Evolutionary conservation across 2,329 filamentous ascomycete genomes (phyloP), one percentile per base, ranked within the genome.

Genomic region (Penicillium verrucosum): DNA sequence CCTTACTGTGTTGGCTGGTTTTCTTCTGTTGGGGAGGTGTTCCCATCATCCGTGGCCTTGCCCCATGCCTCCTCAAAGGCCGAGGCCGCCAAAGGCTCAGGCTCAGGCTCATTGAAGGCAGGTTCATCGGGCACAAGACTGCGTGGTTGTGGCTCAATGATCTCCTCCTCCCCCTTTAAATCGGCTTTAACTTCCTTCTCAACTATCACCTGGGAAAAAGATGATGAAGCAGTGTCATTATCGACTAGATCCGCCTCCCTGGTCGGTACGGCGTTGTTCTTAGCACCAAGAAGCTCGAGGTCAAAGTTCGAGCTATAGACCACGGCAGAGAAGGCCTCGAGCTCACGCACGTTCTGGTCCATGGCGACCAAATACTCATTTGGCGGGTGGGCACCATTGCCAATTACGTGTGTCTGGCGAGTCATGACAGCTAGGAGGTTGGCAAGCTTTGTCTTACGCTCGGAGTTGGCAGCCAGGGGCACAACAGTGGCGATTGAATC

Each of bases 391-490:
- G 70, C 66, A 65, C 90, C 90, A 67, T 88, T 87, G 51, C 92
- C 93, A 64, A 99, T 96, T 52, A 81, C 83, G 73, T 96, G 92
- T 5, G 93, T 93, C 77, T 99, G 92, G 64, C 91, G 85, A 38
- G 92, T 94, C 66, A 97, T 84, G 6, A 96, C 88, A 3, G 93
- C 95, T 36, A 99, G 80, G 51, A 95, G 88, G 74, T 90, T 95
- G 45, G 94, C 94, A 40, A 99, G 82, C 76, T 92, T 93, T 38
- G 88, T 81, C 65, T 82, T 84, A 36, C 76, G 75, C 51, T 79
- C 77, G 1, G 69, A 65, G 37, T 69, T 63, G 36, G 56, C 54
- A 16, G 62, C 36, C n/a, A 56, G 53, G 11, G 72, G 73, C 8
- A 77, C 66, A 25, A 77, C 73, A 3, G 75, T 79, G 29, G 73